Evolutionary conservation across 306 rosid species (phyloP).

Genomic region (Vigna unguiculata): DNA sequence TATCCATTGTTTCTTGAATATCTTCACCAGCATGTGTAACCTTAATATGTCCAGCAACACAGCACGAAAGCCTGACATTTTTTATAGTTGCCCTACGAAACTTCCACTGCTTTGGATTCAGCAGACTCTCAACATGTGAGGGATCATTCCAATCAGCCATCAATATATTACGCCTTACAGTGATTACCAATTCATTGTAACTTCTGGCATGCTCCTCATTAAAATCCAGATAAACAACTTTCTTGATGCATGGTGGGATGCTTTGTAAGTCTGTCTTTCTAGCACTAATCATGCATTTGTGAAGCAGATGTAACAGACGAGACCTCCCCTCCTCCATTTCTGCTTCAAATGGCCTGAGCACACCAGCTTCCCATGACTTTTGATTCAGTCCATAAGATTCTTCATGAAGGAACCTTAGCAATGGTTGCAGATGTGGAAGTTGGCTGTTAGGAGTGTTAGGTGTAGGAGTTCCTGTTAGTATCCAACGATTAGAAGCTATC

Average conservation of each 20-base stretch:
- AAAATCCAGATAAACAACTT: constrained; percentile 70
- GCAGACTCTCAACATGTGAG: constrained; percentile 93
- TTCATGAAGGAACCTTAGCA: constrained; percentile 95
- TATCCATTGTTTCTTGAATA: constrained; percentile 98
- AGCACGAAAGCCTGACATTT: constrained; percentile 93
- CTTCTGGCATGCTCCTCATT: constrained; percentile 87
- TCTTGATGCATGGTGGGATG: constrained; percentile 93
- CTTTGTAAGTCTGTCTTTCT: constrained; percentile 79
- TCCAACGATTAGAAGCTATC: constrained; percentile 93
- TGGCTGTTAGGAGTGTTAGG: constrained; percentile 97
- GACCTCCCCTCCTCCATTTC: constrained; percentile 96
- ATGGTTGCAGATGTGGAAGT: constrained; percentile 88
- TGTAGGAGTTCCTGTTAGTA: constrained; percentile 97
- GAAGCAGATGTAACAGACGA: constrained; percentile 79
- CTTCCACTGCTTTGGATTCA: constrained; percentile 95
- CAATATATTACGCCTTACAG: constrained; percentile 89
- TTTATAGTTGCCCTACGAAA: constrained; percentile 73
- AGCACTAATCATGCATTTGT: constrained; percentile 89
- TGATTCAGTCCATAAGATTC: constrained; percentile 89
- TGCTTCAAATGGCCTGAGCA: constrained; percentile 96
- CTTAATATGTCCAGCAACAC: constrained; percentile 98
- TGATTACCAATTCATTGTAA: constrained; percentile 90
- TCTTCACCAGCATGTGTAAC: constrained; percentile 95
- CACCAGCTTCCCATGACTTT: constrained; percentile 95
- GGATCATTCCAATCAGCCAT: constrained; percentile 99